These are phyloP conservation scores for Camellia oleifera DNA, from an alignment of 179 eudicot species.

Conservation along the genomic window DNA sequence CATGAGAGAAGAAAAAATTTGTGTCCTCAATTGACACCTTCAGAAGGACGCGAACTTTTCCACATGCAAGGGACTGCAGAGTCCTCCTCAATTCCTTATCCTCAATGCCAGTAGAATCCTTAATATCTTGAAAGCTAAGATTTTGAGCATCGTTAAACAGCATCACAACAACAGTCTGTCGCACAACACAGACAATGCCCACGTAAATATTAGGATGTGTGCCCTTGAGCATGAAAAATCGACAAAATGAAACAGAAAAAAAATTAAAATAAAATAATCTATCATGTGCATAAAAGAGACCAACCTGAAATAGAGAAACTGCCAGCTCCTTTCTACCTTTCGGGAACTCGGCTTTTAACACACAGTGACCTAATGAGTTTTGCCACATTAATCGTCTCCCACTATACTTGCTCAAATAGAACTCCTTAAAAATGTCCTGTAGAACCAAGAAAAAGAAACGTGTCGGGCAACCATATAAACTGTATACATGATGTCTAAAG, in stretches of 20 bases:
- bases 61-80: slow-evolving; percentile 96
- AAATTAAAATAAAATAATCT: not conserved
- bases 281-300: slow-evolving; percentile 21
- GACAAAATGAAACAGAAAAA: not conserved
- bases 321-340: slow-evolving; percentile 98
- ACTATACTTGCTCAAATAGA: slow-evolving; percentile 89
- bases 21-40: slow-evolving; percentile 42
- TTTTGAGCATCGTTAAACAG: slow-evolving; percentile 90
- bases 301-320: slow-evolving; percentile 96
- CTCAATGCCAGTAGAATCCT: slow-evolving; percentile 88
- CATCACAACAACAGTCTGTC: slow-evolving; percentile 92
- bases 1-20: not conserved
- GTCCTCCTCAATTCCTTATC: slow-evolving; percentile 95
- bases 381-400: slow-evolving; percentile 99
- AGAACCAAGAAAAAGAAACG: slow-evolving; percentile 19
- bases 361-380: slow-evolving; percentile 95
- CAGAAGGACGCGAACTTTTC: slow-evolving; percentile 87
- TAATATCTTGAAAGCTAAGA: slow-evolving; percentile 90
- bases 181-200: slow-evolving; percentile 14
- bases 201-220: not conserved
- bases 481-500: not conserved
- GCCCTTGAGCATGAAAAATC: not conserved
- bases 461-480: not conserved
- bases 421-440: slow-evolving; percentile 96
- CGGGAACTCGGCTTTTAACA: slow-evolving; percentile 79